Evolutionary conservation across 495 filamentous ascomycete species (phyloP).

Genomic region (Podospora didyma): DNA sequence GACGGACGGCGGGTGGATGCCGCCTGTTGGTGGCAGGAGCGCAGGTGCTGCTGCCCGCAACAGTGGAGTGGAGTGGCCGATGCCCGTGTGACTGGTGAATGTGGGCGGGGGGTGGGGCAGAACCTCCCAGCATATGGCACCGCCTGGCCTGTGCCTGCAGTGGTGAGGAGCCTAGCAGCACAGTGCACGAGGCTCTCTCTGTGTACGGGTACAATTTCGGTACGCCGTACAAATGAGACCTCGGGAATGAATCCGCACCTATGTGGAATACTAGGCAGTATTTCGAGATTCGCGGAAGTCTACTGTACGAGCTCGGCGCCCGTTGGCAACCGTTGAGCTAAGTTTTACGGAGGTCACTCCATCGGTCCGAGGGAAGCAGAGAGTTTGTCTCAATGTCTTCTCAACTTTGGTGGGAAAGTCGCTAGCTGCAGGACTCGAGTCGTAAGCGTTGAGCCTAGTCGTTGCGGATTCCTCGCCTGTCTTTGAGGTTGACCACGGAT

Average conservation of each 20-base stretch:
- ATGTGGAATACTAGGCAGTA: too few species aligned
- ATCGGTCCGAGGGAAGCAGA: background rate
- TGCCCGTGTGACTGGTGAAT: constrained; percentile 1
- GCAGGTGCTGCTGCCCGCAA: background rate
- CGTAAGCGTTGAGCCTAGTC: too few species aligned
- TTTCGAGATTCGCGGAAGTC: background rate
- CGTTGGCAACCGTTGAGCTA: background rate
- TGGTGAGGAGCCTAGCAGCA: too few species aligned
- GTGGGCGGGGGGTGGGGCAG: background rate
- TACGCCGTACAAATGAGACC: too few species aligned
- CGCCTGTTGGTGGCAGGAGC: background rate
- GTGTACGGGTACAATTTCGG: too few species aligned
- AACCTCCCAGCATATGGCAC: too few species aligned
- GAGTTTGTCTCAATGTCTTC: background rate
- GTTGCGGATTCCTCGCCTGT: too few species aligned
- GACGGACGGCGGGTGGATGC: background rate
- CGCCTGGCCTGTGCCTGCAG: too few species aligned
- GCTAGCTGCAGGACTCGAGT: too few species aligned
- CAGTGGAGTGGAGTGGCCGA: background rate
- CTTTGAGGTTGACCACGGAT: too few species aligned
- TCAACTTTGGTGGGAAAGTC: background rate
- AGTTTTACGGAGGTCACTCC: background rate
- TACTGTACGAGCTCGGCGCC: background rate
- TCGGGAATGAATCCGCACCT: too few species aligned
- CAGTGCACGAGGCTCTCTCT: too few species aligned